A percentile compares a stretch with the other conserved stretches of the same genome.
Conservation (phyloP, 305 asterid genomes). For the Solanum hybrid region DNA sequence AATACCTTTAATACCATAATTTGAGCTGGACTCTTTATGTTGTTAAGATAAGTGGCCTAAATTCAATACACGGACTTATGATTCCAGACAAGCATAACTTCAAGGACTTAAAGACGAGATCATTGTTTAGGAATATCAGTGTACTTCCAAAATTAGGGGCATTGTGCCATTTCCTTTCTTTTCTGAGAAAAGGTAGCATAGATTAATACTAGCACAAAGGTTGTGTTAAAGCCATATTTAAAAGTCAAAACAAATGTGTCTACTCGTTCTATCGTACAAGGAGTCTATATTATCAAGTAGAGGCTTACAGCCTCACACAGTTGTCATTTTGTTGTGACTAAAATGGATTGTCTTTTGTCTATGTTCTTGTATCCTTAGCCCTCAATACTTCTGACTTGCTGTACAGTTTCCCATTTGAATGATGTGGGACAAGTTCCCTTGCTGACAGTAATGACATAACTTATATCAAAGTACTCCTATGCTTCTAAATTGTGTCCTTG, state of each 20-base stretch:
- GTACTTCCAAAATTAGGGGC: background rate
- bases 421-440: constrained; percentile 1
- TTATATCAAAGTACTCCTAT: background rate
- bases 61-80: background rate
- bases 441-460: background rate
- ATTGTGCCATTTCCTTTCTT: background rate
- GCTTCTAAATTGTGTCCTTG: background rate
- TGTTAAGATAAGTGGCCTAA: background rate
- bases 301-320: background rate
- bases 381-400: background rate
- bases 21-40: background rate
- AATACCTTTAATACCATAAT: background rate
- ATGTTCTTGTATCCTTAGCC: background rate
- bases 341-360: background rate
- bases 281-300: background rate
- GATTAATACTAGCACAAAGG: background rate
- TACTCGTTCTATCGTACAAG: background rate
- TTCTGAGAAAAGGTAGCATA: background rate
- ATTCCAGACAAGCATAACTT: background rate
- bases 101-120: background rate
- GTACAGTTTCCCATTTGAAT: background rate
- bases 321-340: background rate
- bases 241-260: background rate
- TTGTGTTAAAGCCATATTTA: background rate
- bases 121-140: background rate